Base-by-base conservation (phyloP, 2,329 filamentous ascomycete species). In the Microdochium nivale region DNA sequence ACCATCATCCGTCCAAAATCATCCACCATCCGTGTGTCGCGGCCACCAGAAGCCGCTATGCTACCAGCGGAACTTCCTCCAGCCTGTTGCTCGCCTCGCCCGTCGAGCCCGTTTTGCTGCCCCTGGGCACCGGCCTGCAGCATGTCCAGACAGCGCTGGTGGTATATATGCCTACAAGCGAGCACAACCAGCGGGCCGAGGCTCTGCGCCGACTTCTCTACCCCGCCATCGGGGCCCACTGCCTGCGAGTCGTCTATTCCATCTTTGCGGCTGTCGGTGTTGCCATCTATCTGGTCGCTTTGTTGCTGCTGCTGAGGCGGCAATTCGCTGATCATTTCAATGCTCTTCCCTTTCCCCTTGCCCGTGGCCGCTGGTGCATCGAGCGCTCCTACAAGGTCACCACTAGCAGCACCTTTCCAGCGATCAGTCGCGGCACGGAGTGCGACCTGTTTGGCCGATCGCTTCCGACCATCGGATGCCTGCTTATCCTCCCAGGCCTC, bases 401-500 rank as follows among this genome's bases (percentile, higher is more conserved):
- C 11, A 68, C 51, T 75, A 75, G 8, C 70, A 66, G 43, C 68
- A 67, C 51, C 68, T 67, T 52, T 65, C 48, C 49, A 49, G 33
- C 56, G 57, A 49, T 51, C 53, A 3, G 40, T 49, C 14, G 51
- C 51, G 25, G 37, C 35, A 10, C 49, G 63, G 63, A 67, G 62
- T 56, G 66, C 54, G 30, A 70, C 68, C 59, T 73, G 75, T 55
- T 63, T 68, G 53, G 73, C 71, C 56, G 66, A 70, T 60, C 74
- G 72, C 53, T 68, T 74, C 57, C 62, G 61, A 14, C 74, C 70
- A 50, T 81, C 78, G 1, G 67, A 59, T 1, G 68, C 69, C 58
- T 80, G 76, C 57, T 73, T 80, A 51, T 79, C 77, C 65, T 94
- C 84, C 90, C 90, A 97, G 1, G 84, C 84, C 49, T 88, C 84